Conservation (phyloP, 331 rosid species). For the Rosa hybrid region DNA sequence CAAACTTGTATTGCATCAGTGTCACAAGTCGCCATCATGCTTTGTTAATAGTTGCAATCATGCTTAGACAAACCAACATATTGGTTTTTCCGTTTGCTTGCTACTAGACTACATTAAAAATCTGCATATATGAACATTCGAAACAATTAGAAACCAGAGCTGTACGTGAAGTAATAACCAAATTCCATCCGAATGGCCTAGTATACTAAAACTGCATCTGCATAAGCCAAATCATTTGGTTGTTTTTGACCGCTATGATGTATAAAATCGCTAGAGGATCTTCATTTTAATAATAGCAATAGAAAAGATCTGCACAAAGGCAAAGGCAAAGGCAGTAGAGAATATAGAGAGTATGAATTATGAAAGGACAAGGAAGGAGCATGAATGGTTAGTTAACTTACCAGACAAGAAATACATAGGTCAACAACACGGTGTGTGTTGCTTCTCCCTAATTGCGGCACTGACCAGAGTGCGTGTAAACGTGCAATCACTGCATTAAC, state of each 20-base stretch:
- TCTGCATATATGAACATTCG: too few species aligned
- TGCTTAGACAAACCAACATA: neutral
- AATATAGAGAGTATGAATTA: neutral
- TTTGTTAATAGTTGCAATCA: neutral
- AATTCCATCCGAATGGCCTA: too few species aligned
- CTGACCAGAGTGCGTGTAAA: neutral
- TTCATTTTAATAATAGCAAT: too few species aligned
- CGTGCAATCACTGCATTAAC: neutral
- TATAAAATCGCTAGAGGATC: too few species aligned
- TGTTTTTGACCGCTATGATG: too few species aligned
- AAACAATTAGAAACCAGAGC: too few species aligned
- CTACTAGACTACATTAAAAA: too few species aligned
- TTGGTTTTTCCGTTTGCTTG: neutral
- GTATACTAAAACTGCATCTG: too few species aligned
- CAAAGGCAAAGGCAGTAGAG: neutral
- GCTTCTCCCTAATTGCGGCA: neutral
- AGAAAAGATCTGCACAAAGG: too few species aligned
- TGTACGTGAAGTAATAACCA: too few species aligned
- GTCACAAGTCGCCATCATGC: neutral
- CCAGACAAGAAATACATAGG: neutral
- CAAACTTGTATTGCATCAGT: neutral
- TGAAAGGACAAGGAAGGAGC: neutral
- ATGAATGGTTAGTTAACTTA: neutral
- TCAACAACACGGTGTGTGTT: neutral
- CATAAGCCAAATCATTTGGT: too few species aligned